Percentiles rank a stretch among this genome's conserved stretches.
phyloP scores from a whole-genome alignment of 2,329 filamentous ascomycete genomes.

The Saccharata proteae region DNA sequence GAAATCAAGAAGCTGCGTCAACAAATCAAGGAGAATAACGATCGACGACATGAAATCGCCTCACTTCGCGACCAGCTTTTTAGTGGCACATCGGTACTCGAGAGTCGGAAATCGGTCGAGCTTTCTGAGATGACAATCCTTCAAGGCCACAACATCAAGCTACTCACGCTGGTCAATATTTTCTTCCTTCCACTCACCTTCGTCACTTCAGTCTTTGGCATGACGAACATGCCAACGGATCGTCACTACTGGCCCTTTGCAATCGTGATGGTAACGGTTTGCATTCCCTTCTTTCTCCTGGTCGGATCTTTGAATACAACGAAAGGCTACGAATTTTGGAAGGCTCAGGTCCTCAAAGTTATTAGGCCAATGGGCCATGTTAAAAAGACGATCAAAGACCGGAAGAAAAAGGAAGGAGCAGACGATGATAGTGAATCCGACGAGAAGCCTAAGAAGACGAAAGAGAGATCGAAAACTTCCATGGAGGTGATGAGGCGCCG shows the following conservation, averaged over 20 bases:
- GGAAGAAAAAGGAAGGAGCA: too few species aligned
- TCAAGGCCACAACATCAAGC: constrained; percentile 51
- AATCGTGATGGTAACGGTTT: constrained; percentile 29
- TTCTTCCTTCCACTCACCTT: constrained; percentile 51
- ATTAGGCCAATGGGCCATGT: too few species aligned
- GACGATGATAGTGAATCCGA: too few species aligned
- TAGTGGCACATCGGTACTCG: constrained; percentile 50
- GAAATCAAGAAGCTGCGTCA: constrained; percentile 39
- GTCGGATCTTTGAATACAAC: constrained; percentile 33
- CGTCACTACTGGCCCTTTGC: constrained; percentile 27
- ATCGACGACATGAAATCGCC: constrained; percentile 42
- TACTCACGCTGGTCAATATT: constrained; percentile 48
- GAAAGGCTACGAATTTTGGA: constrained; percentile 27
- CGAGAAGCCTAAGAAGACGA: too few species aligned
- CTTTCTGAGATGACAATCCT: constrained; percentile 38
- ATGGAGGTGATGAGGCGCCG: too few species aligned
- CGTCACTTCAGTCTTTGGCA: constrained; percentile 47
- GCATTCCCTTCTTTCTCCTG: constrained; percentile 34
- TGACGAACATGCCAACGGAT: constrained; percentile 32
- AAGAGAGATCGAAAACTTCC: too few species aligned
- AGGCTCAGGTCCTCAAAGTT: constrained; percentile 9
- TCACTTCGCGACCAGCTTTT: constrained; percentile 51
- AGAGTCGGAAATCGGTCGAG: constrained; percentile 48
- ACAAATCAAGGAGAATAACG: constrained; percentile 40
- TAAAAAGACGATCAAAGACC: too few species aligned